These are phyloP conservation scores for Rhododendron williamsianum DNA, from an alignment of 148 eudicot genomes.

Conservation along the genomic window DNA sequence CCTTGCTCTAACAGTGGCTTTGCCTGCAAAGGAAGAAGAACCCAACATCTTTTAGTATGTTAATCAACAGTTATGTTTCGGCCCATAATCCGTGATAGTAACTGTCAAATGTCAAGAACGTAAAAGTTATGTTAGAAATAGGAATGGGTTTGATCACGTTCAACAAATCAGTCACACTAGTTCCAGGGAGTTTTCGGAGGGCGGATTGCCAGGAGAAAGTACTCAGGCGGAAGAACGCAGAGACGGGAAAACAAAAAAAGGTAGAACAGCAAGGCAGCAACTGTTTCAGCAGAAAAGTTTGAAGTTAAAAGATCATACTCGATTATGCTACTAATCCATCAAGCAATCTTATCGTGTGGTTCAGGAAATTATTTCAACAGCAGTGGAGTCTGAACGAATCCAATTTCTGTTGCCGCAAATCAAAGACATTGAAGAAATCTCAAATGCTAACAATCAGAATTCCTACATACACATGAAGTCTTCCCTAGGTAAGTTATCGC, in stretches of 20 bases:
- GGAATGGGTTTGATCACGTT: not conserved
- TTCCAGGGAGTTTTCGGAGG: not conserved
- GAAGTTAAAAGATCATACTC: not conserved
- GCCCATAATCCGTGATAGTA: not conserved
- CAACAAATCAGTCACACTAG: not conserved
- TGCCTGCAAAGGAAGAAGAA: slow-evolving; percentile 48
- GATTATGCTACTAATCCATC: not conserved
- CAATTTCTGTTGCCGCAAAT: too few relatives aligned
- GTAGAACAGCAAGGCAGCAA: not conserved
- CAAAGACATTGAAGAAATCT: not conserved
- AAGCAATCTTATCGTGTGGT: too few relatives aligned
- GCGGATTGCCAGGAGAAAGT: not conserved
- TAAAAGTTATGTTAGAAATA: not conserved
- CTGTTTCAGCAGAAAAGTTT: not conserved
- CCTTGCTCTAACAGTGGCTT: slow-evolving; percentile 82
- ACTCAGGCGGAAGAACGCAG: not conserved
- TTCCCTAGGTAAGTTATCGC: not conserved
- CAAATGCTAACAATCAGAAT: not conserved
- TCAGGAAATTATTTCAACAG: not conserved
- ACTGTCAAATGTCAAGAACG: not conserved
- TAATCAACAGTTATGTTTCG: not conserved
- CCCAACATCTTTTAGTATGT: not conserved
- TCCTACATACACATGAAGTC: not conserved
- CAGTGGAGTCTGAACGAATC: too few relatives aligned
- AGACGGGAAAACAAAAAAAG: not conserved